Evolutionary conservation across 495 filamentous ascomycete genomes (phyloP), one percentile per base, ranked within the genome.

Genomic region (Penicillium paradoxum): DNA sequence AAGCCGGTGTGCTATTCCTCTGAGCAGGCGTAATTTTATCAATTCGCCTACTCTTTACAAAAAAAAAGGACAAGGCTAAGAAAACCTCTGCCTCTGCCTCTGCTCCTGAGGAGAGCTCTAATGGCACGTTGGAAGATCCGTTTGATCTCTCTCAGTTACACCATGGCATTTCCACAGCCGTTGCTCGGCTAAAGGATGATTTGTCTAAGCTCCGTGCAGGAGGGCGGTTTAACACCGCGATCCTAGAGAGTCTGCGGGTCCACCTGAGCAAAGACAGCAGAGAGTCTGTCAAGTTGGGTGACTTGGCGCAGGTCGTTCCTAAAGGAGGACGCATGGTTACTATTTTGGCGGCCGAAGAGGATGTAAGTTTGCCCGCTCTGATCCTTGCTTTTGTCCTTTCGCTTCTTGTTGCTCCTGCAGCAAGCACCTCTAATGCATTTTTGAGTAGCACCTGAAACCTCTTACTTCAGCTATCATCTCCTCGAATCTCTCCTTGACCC

Each of bases 261-360:
- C 71, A 77, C 39, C 64, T 84, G 3, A 70, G 78, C 66, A 80
- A 79, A 59, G 73, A 73, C n/a, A 68, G 55, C 32, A 79, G 77
- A 18, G 69, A 75, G 33, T 77, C 73, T 2, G 56, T 70, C 42
- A 71, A 60, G 40, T 69, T 95, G 24, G 78, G 81, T 9, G 88
- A 92, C 60, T 61, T 95, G 37, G 89, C 89, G 24, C 85, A 89
- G 56, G 79, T 95, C 11, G 72, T 91, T 30, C 85, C 86, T 14
- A 85, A 84, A 55, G 83, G 81, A 32, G 83, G 87, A 7, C 75
- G 89, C 53, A 77, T 77, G 38, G 73, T 91, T 42, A 78, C 79
- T 29, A 71, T 95, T 36, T 65, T 91, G 9, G 83, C 81, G 21
- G 75, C 78, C 8, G 84, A 86, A 62, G 73, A 79, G 52, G 79